Percentiles rank a stretch among this genome's conserved stretches.
Evolutionary conservation across 2,329 filamentous ascomycete species (phyloP).

Genomic region (Paraconiothyrium brasiliense): DNA sequence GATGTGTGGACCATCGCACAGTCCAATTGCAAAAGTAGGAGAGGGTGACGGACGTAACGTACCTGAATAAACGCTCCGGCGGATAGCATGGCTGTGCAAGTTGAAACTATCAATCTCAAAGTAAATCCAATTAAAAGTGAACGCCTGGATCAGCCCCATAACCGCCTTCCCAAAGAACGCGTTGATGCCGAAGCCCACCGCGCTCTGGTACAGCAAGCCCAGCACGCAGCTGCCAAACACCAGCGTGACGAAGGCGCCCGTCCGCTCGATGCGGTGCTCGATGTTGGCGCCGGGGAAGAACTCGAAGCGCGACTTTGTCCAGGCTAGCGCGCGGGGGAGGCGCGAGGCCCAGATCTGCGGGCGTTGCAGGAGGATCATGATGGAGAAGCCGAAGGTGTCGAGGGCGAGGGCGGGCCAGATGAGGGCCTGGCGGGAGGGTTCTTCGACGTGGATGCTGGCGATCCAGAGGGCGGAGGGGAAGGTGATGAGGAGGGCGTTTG

Average conservation of each 20-base stretch:
- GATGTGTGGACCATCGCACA: neutral
- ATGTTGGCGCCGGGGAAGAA: conserved; percentile 72
- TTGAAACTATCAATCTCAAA: conserved; percentile 69
- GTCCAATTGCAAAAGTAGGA: neutral
- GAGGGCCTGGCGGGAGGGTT: conserved; percentile 64
- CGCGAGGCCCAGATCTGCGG: conserved; percentile 19
- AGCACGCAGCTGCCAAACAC: conserved; percentile 73
- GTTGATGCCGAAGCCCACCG: conserved; percentile 61
- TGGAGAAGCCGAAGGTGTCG: conserved; percentile 61
- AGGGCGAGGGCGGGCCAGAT: conserved; percentile 66
- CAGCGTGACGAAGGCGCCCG: conserved; percentile 70
- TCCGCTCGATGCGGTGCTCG: conserved; percentile 72
- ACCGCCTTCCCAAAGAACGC: conserved; percentile 71
- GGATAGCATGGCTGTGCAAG: conserved; percentile 68
- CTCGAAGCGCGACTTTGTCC: conserved; percentile 58
- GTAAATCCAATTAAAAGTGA: conserved; percentile 70
- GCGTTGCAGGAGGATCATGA: conserved; percentile 53
- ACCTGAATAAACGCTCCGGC: conserved; percentile 59
- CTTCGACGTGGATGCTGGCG: conserved; percentile 64
- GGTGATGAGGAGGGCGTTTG: conserved; percentile 55
- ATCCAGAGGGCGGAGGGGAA: conserved; percentile 68
- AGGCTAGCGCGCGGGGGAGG: conserved; percentile 27
- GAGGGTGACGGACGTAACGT: conserved; percentile 31
- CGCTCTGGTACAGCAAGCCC: conserved; percentile 68
- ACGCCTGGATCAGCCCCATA: conserved; percentile 66